phyloP scores from a whole-genome alignment of 1,139 yeast species.

The Wickerhamomyces sp. region DNA sequence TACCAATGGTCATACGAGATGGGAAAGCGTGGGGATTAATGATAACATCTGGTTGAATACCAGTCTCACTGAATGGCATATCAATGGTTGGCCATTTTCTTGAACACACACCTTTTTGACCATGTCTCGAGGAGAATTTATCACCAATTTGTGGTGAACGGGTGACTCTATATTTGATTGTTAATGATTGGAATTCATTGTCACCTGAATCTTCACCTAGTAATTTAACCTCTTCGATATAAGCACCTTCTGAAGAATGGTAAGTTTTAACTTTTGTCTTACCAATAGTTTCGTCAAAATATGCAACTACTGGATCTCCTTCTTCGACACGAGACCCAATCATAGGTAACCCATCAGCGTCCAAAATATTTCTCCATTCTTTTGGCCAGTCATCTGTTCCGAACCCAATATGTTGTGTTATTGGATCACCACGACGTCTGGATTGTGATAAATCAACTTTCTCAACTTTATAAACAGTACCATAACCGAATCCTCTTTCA shows the following conservation, averaged over 20 bases:
- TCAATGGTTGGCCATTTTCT: conserved; percentile 97
- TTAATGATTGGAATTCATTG: conserved; percentile 75
- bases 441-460: conserved; percentile 76
- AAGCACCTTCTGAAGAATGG: conserved; percentile 93
- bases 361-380: conserved; percentile 82
- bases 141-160: conserved; percentile 96
- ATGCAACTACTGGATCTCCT: conserved; percentile 95
- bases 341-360: conserved; percentile 88
- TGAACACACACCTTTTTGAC: conserved; percentile 99
- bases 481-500: conserved; percentile 97
- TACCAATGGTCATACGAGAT: conserved; percentile 99
- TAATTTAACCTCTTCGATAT: conserved; percentile 90
- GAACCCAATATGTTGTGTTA: conserved; percentile 91
- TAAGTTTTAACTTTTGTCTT: conserved; percentile 90
- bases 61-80: conserved; percentile 95
- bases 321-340: conserved; percentile 86
- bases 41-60: conserved; percentile 95
- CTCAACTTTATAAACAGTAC: conserved; percentile 93
- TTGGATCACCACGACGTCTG: conserved; percentile 90
- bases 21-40: conserved; percentile 99
- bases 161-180: conserved; percentile 87
- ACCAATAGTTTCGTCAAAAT: conserved; percentile 85
- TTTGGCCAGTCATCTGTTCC: conserved; percentile 93
- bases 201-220: conserved; percentile 80
- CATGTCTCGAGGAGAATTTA: conserved; percentile 97